A percentile compares a stretch with the other conserved stretches of the same genome.
Evolutionary conservation across 148 eudicot genomes (phyloP).

Genomic region (Tetragonia tetragonoides): DNA sequence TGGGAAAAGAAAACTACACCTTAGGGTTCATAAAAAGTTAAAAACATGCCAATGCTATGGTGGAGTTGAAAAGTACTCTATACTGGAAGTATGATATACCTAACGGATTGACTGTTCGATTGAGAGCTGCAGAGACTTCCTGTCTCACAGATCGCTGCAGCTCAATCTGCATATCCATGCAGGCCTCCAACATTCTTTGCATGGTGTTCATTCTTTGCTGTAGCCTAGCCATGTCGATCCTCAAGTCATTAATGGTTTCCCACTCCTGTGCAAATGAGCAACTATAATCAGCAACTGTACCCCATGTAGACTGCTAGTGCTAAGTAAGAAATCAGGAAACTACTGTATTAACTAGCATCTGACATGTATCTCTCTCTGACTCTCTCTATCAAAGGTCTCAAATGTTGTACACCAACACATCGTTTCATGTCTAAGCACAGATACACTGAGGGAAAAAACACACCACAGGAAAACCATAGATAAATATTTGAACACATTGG

Average conservation of each 20-base stretch:
- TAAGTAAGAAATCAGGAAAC: no score
- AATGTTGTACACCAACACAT: not conserved
- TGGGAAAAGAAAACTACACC: not conserved
- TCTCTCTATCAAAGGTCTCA: no score
- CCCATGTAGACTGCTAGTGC: no score
- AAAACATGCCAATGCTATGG: no score
- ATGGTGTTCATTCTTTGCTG: constrained; percentile 80
- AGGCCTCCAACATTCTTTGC: constrained; percentile 90
- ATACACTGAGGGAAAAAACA: not conserved
- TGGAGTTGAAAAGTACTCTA: not conserved
- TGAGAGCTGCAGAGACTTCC: constrained; percentile 82
- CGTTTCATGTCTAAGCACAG: not conserved
- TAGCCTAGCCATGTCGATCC: constrained; percentile 79
- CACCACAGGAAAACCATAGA: not conserved
- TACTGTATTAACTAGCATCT: no score
- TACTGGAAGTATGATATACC: constrained; percentile 32
- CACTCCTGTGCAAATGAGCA: constrained; percentile 49
- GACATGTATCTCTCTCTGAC: no score
- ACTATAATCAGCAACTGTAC: not conserved
- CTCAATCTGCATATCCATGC: constrained; percentile 95
- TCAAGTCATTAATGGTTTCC: constrained; percentile 79
- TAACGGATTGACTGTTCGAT: constrained; percentile 39
- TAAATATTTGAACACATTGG: not conserved
- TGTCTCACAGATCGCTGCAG: constrained; percentile 71
- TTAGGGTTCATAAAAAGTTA: not conserved